Evolutionary conservation across 495 filamentous ascomycete species (phyloP).

Genomic region (Xylaria longipes): DNA sequence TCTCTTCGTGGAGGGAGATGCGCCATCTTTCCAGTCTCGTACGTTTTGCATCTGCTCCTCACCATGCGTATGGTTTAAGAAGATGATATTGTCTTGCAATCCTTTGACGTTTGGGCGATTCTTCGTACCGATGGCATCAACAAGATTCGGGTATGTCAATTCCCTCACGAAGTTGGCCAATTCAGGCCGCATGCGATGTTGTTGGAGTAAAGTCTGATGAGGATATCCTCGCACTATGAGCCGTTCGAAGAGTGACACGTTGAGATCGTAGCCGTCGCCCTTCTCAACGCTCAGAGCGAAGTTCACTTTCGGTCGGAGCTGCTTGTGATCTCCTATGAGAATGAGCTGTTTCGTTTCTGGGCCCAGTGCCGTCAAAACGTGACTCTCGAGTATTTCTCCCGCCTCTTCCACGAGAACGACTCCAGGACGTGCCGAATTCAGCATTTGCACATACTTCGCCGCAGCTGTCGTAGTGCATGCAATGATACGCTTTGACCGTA

Average conservation of each 20-base stretch:
- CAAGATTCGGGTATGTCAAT: conserved; percentile 68
- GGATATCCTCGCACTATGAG: conserved; percentile 61
- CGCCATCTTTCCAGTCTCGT: conserved; percentile 57
- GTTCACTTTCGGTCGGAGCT: conserved; percentile 72
- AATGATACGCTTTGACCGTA: conserved; percentile 65
- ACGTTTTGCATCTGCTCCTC: conserved; percentile 53
- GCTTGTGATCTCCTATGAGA: conserved; percentile 77
- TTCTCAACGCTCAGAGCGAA: conserved; percentile 67
- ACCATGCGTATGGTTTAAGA: conserved; percentile 63
- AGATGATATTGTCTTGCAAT: conserved; percentile 65
- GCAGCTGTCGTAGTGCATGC: conserved; percentile 76
- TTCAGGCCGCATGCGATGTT: conserved; percentile 72
- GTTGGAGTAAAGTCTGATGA: conserved; percentile 61
- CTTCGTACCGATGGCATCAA: conserved; percentile 60
- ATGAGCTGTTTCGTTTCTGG: conserved; percentile 66
- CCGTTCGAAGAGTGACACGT: conserved; percentile 29
- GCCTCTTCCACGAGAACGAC: conserved; percentile 76
- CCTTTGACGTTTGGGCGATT: conserved; percentile 60
- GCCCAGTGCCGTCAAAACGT: conserved; percentile 66
- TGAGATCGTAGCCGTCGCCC: conserved; percentile 46
- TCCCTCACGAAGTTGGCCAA: conserved; percentile 64
- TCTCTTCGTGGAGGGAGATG: conserved; percentile 57
- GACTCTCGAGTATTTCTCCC: conserved; percentile 73
- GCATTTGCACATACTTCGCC: conserved; percentile 61
- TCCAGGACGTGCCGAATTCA: conserved; percentile 56